Evolutionary conservation across 1,284 basidiomycete species (phyloP).

Genomic region (Xanthoconium separans): DNA sequence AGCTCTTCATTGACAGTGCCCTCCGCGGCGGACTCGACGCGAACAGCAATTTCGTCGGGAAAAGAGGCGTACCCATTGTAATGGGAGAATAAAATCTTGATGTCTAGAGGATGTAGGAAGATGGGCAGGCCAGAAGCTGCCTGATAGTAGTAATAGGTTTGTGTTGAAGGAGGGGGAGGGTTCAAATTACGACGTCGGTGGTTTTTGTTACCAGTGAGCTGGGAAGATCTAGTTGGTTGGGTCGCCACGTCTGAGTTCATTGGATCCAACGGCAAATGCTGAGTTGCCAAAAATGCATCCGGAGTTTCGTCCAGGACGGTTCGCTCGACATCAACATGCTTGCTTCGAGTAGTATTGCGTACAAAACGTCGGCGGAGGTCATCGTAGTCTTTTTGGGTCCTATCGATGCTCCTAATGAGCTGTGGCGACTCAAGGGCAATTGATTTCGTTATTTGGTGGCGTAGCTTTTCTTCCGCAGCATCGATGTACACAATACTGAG

Average conservation of each 20-base stretch:
- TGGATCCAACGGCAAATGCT: conserved; percentile 19
- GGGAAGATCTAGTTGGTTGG: conserved; percentile 11
- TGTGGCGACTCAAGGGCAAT: conserved; percentile 65
- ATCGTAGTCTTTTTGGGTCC: conserved; percentile 56
- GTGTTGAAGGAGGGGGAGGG: conserved; percentile 76
- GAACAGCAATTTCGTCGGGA: conserved; percentile 78
- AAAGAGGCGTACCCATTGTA: conserved; percentile 84
- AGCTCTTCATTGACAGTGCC: conserved; percentile 88
- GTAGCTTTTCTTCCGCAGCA: conserved; percentile 73
- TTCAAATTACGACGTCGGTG: conserved; percentile 73
- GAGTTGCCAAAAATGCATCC: conserved; percentile 51
- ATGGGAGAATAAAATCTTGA: conserved; percentile 87
- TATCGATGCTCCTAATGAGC: conserved; percentile 58
- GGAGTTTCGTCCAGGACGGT: conserved; percentile 38
- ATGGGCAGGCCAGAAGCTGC: conserved; percentile 89
- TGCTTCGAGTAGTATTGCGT: conserved; percentile 39
- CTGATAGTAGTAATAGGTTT: conserved; percentile 95
- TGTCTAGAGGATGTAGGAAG: conserved; percentile 95
- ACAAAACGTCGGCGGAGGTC: conserved; percentile 49
- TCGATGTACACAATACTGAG: conserved; percentile 81
- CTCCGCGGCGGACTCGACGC: conserved; percentile 76
- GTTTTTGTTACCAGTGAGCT: conserved; percentile 33
- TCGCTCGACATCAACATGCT: conserved; percentile 33
- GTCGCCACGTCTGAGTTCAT: conserved; percentile 20
- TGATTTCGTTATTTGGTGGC: conserved; percentile 77